Base-by-base conservation (phyloP, 1,284 basidiomycete genomes). In the Pterulicium gracile region DNA sequence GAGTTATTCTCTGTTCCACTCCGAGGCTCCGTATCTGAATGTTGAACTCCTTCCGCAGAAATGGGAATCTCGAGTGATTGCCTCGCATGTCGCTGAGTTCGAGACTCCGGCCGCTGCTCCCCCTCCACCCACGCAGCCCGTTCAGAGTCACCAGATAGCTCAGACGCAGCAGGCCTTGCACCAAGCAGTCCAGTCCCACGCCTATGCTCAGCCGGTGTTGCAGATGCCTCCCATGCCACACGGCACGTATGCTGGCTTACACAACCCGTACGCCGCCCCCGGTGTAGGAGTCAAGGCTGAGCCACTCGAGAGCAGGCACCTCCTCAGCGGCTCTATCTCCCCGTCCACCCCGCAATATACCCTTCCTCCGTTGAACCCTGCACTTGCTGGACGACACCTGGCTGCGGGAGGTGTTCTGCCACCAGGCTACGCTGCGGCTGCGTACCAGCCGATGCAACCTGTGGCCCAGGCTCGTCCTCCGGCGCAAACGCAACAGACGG, bases 41-140 rank as follows among this genome's bases (percentile, higher is more conserved):
- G 45, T 42, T 42, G 19, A 18, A 15, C 52, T 51, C 14, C 44
- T 45, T 34, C 49, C 46, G 35, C 60, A 95, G 86, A 91, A 89
- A 81, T 98, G 94, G 94, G 88, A 97, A 62, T 75, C 74, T 58
- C 95, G 95, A 65, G 81, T 98, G 32, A 77, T 96, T 23, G 85
- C 84, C 12, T 94, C 92, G 1, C 83, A 88, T 56, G 94, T 96
- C 14, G 94, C 94, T 49, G 91, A 97, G 55, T 98, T 97, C 59
- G 88, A 91, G 55, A 64, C 77, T 0, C 73, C 75, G 19, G 61
- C 64, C 2, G 68, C 60, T 27, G 67, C 63, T 19, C 62, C 63
- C 45, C 63, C 66, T 18, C 61, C 58, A 24, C 70, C 63, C 42
- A 72, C 69, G 49, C 65, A 63, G 24, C 59, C 64, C 21, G 39